Conservation (phyloP, 306 rosid species). For the Acacia confusa region DNA sequence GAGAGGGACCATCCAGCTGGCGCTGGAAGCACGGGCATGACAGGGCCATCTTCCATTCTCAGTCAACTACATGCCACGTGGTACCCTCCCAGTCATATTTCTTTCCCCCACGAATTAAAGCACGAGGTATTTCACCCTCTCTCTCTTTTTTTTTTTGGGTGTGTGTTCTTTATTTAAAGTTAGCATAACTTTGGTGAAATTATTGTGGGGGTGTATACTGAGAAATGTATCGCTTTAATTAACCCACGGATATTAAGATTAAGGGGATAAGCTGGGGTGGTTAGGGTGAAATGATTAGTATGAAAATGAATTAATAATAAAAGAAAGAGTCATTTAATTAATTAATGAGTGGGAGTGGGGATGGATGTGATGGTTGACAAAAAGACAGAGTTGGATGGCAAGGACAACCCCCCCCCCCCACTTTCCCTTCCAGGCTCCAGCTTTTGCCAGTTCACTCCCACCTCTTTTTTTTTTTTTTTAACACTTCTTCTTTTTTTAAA, state of each 20-base stretch:
- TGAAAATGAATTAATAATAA: not conserved
- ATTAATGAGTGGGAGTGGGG: not conserved
- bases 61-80: not conserved
- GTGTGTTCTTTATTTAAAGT: not conserved
- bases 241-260: no score
- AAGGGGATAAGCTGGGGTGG: no score
- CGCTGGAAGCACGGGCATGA: not conserved
- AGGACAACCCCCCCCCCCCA: not conserved
- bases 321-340: not conserved
- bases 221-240: not conserved
- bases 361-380: not conserved
- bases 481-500: no score
- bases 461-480: no score
- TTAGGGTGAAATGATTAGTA: no score
- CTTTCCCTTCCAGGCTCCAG: not conserved
- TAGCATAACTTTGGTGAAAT: not conserved
- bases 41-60: not conserved
- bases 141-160: no score
- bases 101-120: not conserved
- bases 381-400: not conserved
- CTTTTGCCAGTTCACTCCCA: not conserved
- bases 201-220: not conserved
- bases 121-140: not conserved
- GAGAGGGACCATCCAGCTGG: not conserved
- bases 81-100: not conserved